Percentiles rank a stretch among this genome's conserved stretches.
Evolutionary conservation across 352 stramenopile species (phyloP).

Genomic region (Phytophthora brassicae): DNA sequence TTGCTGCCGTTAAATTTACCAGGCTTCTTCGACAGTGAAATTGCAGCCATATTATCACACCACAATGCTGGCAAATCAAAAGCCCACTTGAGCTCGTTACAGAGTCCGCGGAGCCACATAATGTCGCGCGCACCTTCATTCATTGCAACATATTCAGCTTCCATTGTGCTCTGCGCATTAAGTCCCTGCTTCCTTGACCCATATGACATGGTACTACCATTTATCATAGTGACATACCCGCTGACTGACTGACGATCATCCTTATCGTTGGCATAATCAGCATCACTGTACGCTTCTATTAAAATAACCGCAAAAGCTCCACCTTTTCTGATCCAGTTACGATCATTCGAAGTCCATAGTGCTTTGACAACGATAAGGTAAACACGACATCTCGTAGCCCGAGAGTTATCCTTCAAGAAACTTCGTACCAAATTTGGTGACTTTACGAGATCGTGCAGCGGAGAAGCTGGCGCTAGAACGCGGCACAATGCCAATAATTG

Average conservation of each 20-base stretch:
- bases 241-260: constrained; percentile 2
- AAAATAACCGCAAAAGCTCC: constrained; percentile 4
- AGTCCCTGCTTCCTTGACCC: constrained; percentile 1
- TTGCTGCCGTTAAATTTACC: constrained; percentile 1
- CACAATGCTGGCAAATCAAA: neutral
- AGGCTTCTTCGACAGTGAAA: neutral
- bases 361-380: too few species aligned
- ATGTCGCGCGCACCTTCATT: constrained; percentile 5
- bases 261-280: constrained; percentile 2
- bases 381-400: too few species aligned
- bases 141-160: constrained; percentile 10
- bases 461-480: too few species aligned
- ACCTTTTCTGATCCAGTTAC: neutral
- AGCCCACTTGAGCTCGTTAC: constrained; percentile 4
- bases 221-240: constrained; percentile 1
- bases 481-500: too few species aligned
- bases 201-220: constrained; percentile 3
- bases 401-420: too few species aligned
- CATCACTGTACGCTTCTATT: neutral
- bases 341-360: neutral
- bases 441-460: too few species aligned
- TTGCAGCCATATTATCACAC: constrained; percentile 2
- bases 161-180: neutral
- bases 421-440: too few species aligned
- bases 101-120: constrained; percentile 1